Base-by-base conservation (phyloP, 2,329 filamentous ascomycete genomes). In the Aotearoamyces nothofagi region DNA sequence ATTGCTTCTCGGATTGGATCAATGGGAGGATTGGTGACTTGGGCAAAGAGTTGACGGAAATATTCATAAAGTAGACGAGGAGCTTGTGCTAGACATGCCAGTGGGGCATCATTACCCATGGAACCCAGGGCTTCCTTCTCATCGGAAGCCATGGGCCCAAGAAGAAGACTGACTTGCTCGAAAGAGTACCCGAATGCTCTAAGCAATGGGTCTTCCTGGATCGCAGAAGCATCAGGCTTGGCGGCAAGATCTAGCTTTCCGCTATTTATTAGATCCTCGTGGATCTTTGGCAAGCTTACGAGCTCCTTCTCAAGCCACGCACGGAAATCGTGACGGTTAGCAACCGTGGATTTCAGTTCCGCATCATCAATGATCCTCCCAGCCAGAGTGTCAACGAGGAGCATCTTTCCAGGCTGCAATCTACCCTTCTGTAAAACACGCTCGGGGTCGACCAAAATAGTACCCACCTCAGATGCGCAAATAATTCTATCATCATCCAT, bases 1-100 rank as follows among this genome's bases (percentile, higher is more conserved):
- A 94, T 90, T 15, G 86, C 87, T 64, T 96, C 87, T 55, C 87
- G 71, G 44, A 96, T 96, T 17, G 87, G 87, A 49, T 96, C 87
- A 48, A 96, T 96, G 9, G 87, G 87, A 42, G 87, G 87, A 56
- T 96, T 96, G 37, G 87, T 96, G 52, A 96, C 87, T 59, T 96
- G 87, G 7, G 87, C 87, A 53, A 96, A 96, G 24, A 96, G 75
- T 61, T 96, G 82, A 38, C 87, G 76, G 76, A 96, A 96, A 60
- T 96, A 96, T 55, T 94, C 87, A 54, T 81, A 92, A 12, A 94
- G 69, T 30, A 93, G 64, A 42, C 86, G 80, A 42, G 87, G 84
- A 38, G 86, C 80, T 40, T 80, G 70, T n/a, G 87, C 80, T 50
- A 96, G 64, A 54, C 84, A 93, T 30, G 87, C 87, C 39, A 96